Base-by-base conservation (phyloP, 1,284 basidiomycete genomes). In the Cryptococcus neoformans region DNA sequence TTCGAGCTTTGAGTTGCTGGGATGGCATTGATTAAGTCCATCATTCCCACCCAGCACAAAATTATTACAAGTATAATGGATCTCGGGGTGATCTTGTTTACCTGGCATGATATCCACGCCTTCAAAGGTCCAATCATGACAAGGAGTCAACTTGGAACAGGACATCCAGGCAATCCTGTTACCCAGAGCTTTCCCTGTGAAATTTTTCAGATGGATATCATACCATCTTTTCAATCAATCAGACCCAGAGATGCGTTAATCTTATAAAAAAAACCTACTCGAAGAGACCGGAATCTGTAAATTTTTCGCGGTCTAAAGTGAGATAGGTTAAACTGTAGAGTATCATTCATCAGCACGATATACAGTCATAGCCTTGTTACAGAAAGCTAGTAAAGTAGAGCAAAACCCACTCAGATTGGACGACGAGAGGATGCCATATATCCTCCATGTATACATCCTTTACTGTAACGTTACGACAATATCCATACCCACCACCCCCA, bases 401-500 rank as follows among this genome's bases (percentile, higher is more conserved):
- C 28, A 8, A 16, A 14, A 64, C 63, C 56, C 40, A 69, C 65
- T 60, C 62, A 9, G 66, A 55, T 16, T 65, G 62, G 35, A 71
- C 53, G 21, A 64, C 65, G 28, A 71, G 46, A 6, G 69, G 68
- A 35, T 60, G 60, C 37, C 47, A 37, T 17, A 67, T 59, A 42
- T 66, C 57, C 52, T 68, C 57, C 55, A 72, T 63, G 49, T 67
- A 60, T 44, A 86, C 78, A 65, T 82, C 80, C 48, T 76, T 70
- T 42, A 79, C 76, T 37, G 78, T 75, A 36, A 86, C 78, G 60
- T 85, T 83, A 44, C 74, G 79, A 34, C 83, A 81, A 51, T 73
- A 78, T 6, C 85, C 84, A 82, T 60, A 34, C 6, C 84, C 85
- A 8, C 82, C 85, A 4, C 86, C 86, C 8, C 85, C 85, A 16